Percentiles rank a stretch among this genome's conserved stretches.
These are phyloP conservation scores for Flagelloscypha sp. DNA, from an alignment of 768 basidiomycete species.

Conservation along the genomic window DNA sequence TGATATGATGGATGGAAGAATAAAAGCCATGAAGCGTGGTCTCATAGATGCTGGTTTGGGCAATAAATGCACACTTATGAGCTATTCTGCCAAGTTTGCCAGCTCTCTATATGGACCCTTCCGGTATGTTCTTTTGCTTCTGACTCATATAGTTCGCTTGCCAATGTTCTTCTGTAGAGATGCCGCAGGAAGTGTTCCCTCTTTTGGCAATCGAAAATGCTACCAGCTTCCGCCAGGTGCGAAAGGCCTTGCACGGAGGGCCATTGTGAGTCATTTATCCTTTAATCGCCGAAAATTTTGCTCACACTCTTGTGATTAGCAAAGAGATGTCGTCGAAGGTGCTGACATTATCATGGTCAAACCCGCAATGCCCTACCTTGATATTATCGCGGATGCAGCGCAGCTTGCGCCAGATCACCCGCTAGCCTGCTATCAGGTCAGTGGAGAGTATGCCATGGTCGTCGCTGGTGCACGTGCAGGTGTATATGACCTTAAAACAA, in stretches of 20 bases:
- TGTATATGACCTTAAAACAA: slow-evolving; percentile 83
- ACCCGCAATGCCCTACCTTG: slow-evolving; percentile 91
- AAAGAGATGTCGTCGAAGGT: slow-evolving; percentile 83
- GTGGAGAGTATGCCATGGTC: slow-evolving; percentile 97
- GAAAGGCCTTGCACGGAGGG: slow-evolving; percentile 85
- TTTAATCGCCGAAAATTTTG: not conserved
- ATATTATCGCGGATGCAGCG: slow-evolving; percentile 86
- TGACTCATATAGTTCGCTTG: not conserved
- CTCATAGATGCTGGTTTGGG: slow-evolving; percentile 79
- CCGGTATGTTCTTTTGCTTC: slow-evolving; percentile 42
- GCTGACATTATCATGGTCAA: slow-evolving; percentile 99
- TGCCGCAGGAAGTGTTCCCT: slow-evolving; percentile 93
- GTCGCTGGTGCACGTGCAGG: slow-evolving; percentile 89
- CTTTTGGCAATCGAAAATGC: slow-evolving; percentile 94
- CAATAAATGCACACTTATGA: slow-evolving; percentile 90
- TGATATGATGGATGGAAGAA: slow-evolving; percentile 99
- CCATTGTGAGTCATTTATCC: slow-evolving; percentile 58
- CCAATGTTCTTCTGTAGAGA: slow-evolving; percentile 46
- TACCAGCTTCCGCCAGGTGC: slow-evolving; percentile 91
- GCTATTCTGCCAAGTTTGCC: slow-evolving; percentile 96
- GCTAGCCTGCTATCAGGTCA: slow-evolving; percentile 95
- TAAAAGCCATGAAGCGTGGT: slow-evolving; percentile 79
- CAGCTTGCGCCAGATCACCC: slow-evolving; percentile 79
- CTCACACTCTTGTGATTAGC: slow-evolving; percentile 33
- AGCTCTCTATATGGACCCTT: slow-evolving; percentile 94